Percentiles rank a stretch among this genome's conserved stretches.
phyloP scores from a whole-genome alignment of 371 early-diverging fungal genomes.

The Capniomyces stellatus region DNA sequence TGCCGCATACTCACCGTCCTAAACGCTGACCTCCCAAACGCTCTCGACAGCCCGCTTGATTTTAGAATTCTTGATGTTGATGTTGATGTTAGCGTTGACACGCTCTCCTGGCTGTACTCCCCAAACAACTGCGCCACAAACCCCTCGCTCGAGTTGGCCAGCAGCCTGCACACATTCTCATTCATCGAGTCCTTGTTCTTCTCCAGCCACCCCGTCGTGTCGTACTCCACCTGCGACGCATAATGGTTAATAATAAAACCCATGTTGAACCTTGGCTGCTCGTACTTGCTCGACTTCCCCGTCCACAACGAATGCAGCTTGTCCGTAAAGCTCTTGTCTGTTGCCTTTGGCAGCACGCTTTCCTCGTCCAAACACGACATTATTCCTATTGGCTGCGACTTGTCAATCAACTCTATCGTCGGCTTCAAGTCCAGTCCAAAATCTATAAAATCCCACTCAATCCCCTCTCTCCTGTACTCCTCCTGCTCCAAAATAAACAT shows the following conservation, averaged over 20 bases:
- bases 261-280: conserved; percentile 68
- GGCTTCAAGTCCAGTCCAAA: conserved; percentile 99
- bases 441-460: conserved; percentile 98
- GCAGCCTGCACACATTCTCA: conserved; percentile 77
- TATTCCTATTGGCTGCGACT: conserved; percentile 93
- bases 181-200: conserved; percentile 99
- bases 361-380: conserved; percentile 98
- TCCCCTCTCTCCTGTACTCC: conserved; percentile 92
- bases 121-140: conserved; percentile 64
- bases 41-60: conserved; percentile 5
- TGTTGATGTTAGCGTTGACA: conserved; percentile 9
- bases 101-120: conserved; percentile 39
- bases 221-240: conserved; percentile 96
- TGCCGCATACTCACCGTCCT: conserved; percentile 94
- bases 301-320: conserved; percentile 86
- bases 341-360: conserved; percentile 96
- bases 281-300: conserved; percentile 73
- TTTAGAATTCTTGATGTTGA: too few species aligned
- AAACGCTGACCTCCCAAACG: conserved; percentile 36
- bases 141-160: conserved; percentile 65
- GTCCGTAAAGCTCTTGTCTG: conserved; percentile 88
- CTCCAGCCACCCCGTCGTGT: conserved; percentile 89
- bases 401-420: conserved; percentile 97
- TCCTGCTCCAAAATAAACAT: conserved; percentile 99
- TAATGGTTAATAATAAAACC: conserved; percentile 95